These are phyloP conservation scores for Erodium moschatum DNA, from an alignment of 441 rosid species.

Conservation along the genomic window DNA sequence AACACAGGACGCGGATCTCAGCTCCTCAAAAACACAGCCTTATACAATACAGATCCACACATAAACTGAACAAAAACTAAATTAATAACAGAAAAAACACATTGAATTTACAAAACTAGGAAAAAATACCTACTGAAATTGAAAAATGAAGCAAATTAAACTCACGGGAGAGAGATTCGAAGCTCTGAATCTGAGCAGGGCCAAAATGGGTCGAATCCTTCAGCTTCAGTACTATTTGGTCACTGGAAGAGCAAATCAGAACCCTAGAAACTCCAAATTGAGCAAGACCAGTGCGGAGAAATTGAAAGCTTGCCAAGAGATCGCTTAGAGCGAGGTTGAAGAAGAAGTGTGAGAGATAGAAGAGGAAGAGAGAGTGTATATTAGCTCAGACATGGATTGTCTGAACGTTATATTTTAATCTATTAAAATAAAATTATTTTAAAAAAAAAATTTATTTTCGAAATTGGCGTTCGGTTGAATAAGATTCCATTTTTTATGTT, in stretches of 20 bases:
- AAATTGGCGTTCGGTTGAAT: background rate
- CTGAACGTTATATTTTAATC: slow-evolving; percentile 19
- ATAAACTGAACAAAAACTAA: background rate
- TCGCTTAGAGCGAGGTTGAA: slow-evolving; percentile 28
- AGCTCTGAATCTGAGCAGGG: slow-evolving; percentile 26
- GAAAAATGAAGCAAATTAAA: slow-evolving; percentile 1
- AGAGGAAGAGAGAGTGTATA: slow-evolving; percentile 7
- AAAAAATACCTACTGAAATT: background rate
- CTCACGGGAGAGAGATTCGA: slow-evolving; percentile 22
- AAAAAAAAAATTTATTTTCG: background rate
- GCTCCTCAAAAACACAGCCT: slow-evolving; percentile 14
- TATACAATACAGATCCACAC: slow-evolving; percentile 32
- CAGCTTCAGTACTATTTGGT: background rate
- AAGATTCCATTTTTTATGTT: background rate
- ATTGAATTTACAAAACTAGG: background rate
- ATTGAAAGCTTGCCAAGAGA: slow-evolving; percentile 22
- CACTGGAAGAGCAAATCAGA: background rate
- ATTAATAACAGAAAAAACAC: background rate
- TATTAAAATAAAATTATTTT: background rate
- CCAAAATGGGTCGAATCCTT: slow-evolving; percentile 7
- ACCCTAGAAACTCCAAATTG: slow-evolving; percentile 21
- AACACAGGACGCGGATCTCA: slow-evolving; percentile 25
- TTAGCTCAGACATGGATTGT: slow-evolving; percentile 21
- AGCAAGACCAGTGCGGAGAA: background rate
- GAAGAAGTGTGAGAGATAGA: slow-evolving; percentile 17